These are phyloP conservation scores for Euclidium syriacum DNA, from an alignment of 345 rosid species.

Conservation along the genomic window DNA sequence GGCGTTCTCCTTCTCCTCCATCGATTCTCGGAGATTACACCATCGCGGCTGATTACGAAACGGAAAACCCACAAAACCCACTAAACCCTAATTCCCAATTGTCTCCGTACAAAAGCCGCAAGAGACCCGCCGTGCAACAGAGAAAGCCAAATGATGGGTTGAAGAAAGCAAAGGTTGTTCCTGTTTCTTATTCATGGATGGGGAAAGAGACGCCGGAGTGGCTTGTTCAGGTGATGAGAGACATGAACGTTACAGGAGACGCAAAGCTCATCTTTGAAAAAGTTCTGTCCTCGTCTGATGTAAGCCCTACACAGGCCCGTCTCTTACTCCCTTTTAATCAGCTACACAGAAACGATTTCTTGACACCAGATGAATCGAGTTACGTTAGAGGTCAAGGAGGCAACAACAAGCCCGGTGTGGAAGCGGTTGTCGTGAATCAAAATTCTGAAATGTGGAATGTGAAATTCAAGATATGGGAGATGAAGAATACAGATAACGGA, in stretches of 20 bases:
- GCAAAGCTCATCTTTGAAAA: background rate
- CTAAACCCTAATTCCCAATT: background rate
- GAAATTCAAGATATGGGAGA: background rate
- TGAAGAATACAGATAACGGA: background rate
- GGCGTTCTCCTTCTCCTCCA: background rate
- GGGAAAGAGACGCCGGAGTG: slow-evolving; percentile 1
- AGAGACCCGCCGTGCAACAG: background rate
- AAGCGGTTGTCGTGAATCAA: background rate
- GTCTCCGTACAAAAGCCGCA: background rate
- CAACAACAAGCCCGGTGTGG: background rate
- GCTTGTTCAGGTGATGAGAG: background rate
- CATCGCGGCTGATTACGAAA: background rate
- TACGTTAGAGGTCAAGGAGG: background rate
- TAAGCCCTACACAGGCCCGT: background rate
- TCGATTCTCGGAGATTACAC: too few relatives aligned
- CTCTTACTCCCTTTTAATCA: slow-evolving; percentile 6
- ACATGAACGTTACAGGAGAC: background rate
- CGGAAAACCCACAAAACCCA: too few relatives aligned
- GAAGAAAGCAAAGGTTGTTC: slow-evolving; percentile 1
- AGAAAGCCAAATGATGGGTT: background rate
- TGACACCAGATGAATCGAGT: background rate
- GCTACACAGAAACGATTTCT: slow-evolving; percentile 1
- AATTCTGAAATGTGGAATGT: background rate
- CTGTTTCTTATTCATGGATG: background rate
- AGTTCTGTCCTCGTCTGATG: background rate